Percentiles rank a stretch among this genome's conserved stretches.
Conservation (phyloP, 495 filamentous ascomycete genomes). For the Hypoxylon subgilvum region DNA sequence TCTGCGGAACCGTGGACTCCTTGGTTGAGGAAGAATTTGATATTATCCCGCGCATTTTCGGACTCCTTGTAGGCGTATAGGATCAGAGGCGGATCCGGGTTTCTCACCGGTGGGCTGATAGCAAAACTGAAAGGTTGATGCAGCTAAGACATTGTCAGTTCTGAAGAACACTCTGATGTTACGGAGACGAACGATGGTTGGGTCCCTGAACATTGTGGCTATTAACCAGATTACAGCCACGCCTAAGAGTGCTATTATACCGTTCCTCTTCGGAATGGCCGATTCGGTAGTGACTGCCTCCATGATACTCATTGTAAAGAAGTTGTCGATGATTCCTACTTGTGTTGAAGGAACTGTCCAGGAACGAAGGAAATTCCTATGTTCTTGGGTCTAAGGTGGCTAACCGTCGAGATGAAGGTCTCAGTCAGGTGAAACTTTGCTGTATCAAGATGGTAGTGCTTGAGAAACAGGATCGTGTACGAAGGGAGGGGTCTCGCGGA, state of each 20-base stretch:
- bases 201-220: slow-evolving; percentile 3
- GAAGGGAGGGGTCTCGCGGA: no score
- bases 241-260: neutral
- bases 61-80: slow-evolving; percentile 42
- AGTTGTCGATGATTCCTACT: neutral
- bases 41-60: slow-evolving; percentile 29
- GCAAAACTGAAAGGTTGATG: neutral
- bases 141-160: neutral
- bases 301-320: neutral
- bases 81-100: slow-evolving; percentile 14
- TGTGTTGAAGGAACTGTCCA: neutral
- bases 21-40: slow-evolving; percentile 40
- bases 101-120: neutral
- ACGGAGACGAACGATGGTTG: neutral
- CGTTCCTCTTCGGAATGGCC: neutral
- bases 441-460: neutral
- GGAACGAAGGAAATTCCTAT: neutral
- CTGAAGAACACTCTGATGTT: neutral
- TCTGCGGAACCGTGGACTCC: slow-evolving; percentile 42
- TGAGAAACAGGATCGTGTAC: neutral
- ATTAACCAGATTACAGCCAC: slow-evolving; percentile 1
- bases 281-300: neutral
- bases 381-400: neutral
- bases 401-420: neutral
- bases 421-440: neutral